Evolutionary conservation across 495 filamentous ascomycete genomes (phyloP).

Genomic region (Penicillium ucsense): DNA sequence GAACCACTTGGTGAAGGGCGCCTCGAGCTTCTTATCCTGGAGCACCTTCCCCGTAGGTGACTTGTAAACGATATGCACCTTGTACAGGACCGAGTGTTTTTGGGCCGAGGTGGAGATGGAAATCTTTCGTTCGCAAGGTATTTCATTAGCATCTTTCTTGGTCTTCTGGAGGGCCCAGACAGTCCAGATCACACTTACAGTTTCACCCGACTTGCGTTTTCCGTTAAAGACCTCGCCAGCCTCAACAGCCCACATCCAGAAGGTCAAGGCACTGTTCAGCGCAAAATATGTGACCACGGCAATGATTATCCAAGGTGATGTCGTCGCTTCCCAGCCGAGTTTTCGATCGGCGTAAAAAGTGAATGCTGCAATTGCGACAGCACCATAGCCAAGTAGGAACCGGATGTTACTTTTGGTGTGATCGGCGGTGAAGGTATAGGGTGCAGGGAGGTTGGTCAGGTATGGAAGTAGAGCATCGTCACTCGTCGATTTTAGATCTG

Average conservation of each 20-base stretch:
- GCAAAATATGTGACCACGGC: conserved; percentile 73
- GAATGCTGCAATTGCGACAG: conserved; percentile 66
- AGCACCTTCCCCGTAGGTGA: conserved; percentile 35
- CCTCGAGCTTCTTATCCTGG: conserved; percentile 44
- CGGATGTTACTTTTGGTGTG: conserved; percentile 75
- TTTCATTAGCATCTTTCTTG: background rate
- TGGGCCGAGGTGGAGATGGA: conserved; percentile 55
- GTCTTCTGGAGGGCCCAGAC: background rate
- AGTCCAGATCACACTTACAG: conserved; percentile 27
- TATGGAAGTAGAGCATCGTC: conserved; percentile 94
- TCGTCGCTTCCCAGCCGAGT: conserved; percentile 77
- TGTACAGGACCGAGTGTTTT: conserved; percentile 73
- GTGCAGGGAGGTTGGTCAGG: conserved; percentile 59
- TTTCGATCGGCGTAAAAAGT: conserved; percentile 89
- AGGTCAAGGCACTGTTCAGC: conserved; percentile 69
- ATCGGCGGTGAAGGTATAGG: conserved; percentile 62
- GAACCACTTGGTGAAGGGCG: conserved; percentile 82
- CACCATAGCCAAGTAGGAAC: conserved; percentile 71
- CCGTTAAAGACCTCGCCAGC: conserved; percentile 73
- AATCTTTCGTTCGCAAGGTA: conserved; percentile 35
- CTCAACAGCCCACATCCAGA: conserved; percentile 83
- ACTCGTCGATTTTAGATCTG: conserved; percentile 92
- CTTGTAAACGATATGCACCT: conserved; percentile 52
- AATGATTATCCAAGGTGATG: conserved; percentile 55
- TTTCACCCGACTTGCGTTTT: conserved; percentile 43